Evolutionary conservation across 352 stramenopile species (phyloP), one percentile per base, ranked within the genome.

Genomic region (Phytophthora boehmeriae): DNA sequence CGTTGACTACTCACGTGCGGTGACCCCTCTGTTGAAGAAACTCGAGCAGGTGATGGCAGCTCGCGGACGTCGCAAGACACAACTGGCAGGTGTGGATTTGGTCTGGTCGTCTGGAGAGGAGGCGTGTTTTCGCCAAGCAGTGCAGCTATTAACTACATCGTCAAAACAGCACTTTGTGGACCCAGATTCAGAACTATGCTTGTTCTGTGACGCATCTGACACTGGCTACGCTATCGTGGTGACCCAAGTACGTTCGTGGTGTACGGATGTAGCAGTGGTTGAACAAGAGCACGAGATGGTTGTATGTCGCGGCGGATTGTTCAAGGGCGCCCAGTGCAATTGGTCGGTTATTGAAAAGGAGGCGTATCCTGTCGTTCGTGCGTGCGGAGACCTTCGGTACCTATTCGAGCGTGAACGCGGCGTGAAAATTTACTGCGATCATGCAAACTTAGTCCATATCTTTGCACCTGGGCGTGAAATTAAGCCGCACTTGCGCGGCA

Each of bases 321-420:
- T 59, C 25, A 54, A 60, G 22, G 9, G 20, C 1, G 49, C 43
- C 0, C 41, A 66, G 8, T 3, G 1, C 10, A 66, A 66, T 8
- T 60, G 49, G 34, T 60, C 39, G 6, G 54, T 66, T 16, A 16
- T 60, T 0, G 58, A 66, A 14, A 66, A 59, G 10, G 42, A 54
- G 14, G 42, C 41, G 4, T 54, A 55, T 30, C 58, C 58, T 1
- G 54, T 54, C 0, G 50, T 60, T 2, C 47, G 49, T 20, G 58
- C 48, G 4, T 58, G 42, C n/a, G 11, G 1, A 17, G 58, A 66
- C 6, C 22, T 66, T 2, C 49, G 54, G 23, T 66, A 55, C 45
- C 48, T 60, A 25, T 14, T 66, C 0, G 1, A 27, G 1, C 10
- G 23, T 2, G 49, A 66, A 6, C 49, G 50, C 8, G 41, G 41